These are phyloP conservation scores for Hyphopichia homilentoma DNA, from an alignment of 805 yeast genomes.

Conservation along the genomic window DNA sequence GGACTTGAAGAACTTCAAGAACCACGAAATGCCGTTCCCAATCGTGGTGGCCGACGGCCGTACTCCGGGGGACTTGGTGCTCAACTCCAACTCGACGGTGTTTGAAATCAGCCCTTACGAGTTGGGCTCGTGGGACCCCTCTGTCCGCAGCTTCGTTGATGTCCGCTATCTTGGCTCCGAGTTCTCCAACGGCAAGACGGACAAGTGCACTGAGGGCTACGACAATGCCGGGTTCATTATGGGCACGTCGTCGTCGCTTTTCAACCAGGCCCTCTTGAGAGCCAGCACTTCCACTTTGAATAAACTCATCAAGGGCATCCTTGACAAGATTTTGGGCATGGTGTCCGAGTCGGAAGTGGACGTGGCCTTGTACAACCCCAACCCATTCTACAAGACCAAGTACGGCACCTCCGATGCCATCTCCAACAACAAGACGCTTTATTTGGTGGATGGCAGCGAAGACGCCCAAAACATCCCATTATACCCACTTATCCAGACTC, in stretches of 20 bases:
- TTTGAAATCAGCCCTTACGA: slow-evolving; percentile 38
- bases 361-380: slow-evolving; percentile 37
- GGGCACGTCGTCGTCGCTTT: slow-evolving; percentile 39
- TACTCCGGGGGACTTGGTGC: slow-evolving; percentile 54
- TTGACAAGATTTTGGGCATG: slow-evolving; percentile 19
- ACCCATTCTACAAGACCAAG: slow-evolving; percentile 31
- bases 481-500: slow-evolving; percentile 36
- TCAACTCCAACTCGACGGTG: slow-evolving; percentile 64
- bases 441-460: slow-evolving; percentile 42
- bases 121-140: slow-evolving; percentile 42
- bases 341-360: slow-evolving; percentile 27
- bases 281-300: slow-evolving; percentile 19
- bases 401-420: slow-evolving; percentile 14
- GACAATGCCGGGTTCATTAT: slow-evolving; percentile 39
- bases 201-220: slow-evolving; percentile 24
- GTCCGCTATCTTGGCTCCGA: slow-evolving; percentile 27
- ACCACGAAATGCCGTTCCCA: slow-evolving; percentile 37
- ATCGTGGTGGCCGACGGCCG: slow-evolving; percentile 51
- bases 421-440: slow-evolving; percentile 25
- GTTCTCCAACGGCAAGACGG: slow-evolving; percentile 17
- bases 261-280: slow-evolving; percentile 29
- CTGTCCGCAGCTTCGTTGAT: slow-evolving; percentile 26
- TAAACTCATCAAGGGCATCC: slow-evolving; percentile 18
- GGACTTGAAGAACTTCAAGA: slow-evolving; percentile 18
- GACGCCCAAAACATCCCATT: slow-evolving; percentile 41